These are phyloP conservation scores for Aristolochia californica DNA, from an alignment of 164 flowering plant species.

Conservation along the genomic window DNA sequence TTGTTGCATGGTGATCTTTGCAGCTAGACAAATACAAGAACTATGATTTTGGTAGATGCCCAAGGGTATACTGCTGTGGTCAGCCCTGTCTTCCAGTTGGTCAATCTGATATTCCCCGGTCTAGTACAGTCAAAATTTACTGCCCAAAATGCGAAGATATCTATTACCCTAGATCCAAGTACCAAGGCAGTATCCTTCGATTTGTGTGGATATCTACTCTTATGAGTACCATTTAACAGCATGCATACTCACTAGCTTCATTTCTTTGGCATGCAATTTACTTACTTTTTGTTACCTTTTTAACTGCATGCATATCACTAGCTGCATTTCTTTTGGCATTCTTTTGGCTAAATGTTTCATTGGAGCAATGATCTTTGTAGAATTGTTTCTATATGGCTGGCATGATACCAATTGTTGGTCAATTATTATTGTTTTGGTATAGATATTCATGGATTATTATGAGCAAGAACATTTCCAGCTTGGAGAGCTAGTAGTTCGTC, in stretches of 20 bases:
- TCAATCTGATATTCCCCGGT: constrained; percentile 73
- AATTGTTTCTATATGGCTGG: too few species aligned
- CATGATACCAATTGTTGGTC: too few species aligned
- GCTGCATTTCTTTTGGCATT: too few species aligned
- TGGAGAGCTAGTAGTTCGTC: too few species aligned
- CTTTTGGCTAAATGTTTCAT: too few species aligned
- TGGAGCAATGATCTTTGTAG: too few species aligned
- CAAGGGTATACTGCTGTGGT: constrained; percentile 80
- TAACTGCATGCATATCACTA: too few species aligned
- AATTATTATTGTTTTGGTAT: too few species aligned
- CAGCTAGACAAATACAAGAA: constrained; percentile 84
- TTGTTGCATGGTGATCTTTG: constrained; percentile 11
- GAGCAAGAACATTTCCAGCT: too few species aligned
- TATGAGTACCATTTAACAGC: neutral
- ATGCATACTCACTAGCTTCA: neutral
- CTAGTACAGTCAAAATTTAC: constrained; percentile 76
- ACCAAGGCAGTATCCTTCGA: constrained; percentile 78
- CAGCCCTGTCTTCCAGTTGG: constrained; percentile 92
- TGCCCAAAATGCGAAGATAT: constrained; percentile 89
- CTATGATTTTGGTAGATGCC: constrained; percentile 85
- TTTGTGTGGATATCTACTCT: neutral
- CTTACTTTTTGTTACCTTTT: too few species aligned
- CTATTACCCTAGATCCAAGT: constrained; percentile 72
- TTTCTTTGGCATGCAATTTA: neutral
- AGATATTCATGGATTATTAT: too few species aligned